Evolutionary conservation across 495 filamentous ascomycete genomes (phyloP), one percentile per base, ranked within the genome.

Genomic region (Penicillium robsamsonii): DNA sequence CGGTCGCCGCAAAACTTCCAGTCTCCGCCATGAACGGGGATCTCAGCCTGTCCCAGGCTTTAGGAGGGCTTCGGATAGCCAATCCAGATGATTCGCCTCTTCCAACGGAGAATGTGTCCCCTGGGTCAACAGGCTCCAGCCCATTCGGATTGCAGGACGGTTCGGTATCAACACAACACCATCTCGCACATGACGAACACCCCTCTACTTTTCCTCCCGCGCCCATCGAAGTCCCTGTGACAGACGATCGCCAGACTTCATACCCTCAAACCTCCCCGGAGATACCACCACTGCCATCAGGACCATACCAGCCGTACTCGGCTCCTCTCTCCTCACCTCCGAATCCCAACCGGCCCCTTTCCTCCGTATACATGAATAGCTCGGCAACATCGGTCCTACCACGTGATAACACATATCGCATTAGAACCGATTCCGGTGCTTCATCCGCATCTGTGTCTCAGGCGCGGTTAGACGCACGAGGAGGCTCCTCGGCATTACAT

Each of bases 11-110:
- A 54, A 33, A 30, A 12, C 56, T 44, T 53, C 52, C 52, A 49
- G 31, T 20, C 24, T 44, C 44, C 62, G 73, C 64, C 67, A 97
- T 96, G 93, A 89, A 93, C 69, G 89, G 89, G 66, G 93, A 97
- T 73, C 74, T 96, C 61, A 97, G 90, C 70, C 84, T 98, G 48
- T 95, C 94, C 53, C 89, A 91, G 73, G 88, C 91, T 56, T 80
- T 99, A 60, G 95, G 95, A 50, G 95, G 95, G 61, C 79, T 99
- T 70, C 89, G 94, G 62, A 97, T 97, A 66, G 95, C 95, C 58
- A 99, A 99, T 70, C 94, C 95, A 41, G 93, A 97, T 78, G 85
- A 94, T 71, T 81, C 83, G 46, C 85, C 87, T 30, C 78, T 87
- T 40, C 74, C 78, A 41, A 74, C 84, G n/a, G 74, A 74, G 57